phyloP scores from a whole-genome alignment of 371 early-diverging fungal species.

The Paraphysoderma sedebokerense region DNA sequence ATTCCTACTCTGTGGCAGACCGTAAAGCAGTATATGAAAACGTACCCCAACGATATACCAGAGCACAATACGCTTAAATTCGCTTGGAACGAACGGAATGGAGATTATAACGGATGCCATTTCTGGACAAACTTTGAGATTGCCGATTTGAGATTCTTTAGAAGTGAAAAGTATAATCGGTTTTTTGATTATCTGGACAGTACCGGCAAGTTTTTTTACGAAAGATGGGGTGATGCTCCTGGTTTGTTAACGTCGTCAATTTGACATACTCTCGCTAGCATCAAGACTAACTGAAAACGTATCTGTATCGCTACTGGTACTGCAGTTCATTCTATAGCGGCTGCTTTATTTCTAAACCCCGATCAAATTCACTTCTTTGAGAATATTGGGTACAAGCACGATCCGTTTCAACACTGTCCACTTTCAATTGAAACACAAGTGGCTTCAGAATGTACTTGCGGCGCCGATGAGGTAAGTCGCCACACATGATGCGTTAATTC shows the following conservation, averaged over 20 bases:
- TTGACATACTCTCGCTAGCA: too few relatives aligned
- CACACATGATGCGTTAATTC: too few relatives aligned
- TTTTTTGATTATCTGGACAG: conserved; percentile 72
- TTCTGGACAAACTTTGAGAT: conserved; percentile 98
- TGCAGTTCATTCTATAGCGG: conserved; percentile 72
- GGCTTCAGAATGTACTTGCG: too few relatives aligned
- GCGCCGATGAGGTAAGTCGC: too few relatives aligned
- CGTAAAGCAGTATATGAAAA: conserved; percentile 29
- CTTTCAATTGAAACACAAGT: conserved; percentile 26
- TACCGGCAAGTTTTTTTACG: conserved; percentile 85
- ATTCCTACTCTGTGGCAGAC: conserved; percentile 68
- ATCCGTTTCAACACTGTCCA: conserved; percentile 49
- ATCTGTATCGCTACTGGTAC: too few relatives aligned
- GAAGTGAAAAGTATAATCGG: conserved; percentile 40
- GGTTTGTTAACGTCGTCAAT: too few relatives aligned
- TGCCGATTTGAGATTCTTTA: conserved; percentile 60
- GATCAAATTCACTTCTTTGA: conserved; percentile 74
- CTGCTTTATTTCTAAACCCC: conserved; percentile 41
- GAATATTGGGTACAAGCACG: conserved; percentile 60
- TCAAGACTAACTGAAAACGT: too few relatives aligned
- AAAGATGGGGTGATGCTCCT: conserved; percentile 96
- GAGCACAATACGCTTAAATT: conserved; percentile 19
- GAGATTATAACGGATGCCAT: conserved; percentile 55
- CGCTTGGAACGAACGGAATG: conserved; percentile 9
- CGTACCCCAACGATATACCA: conserved; percentile 19